phyloP scores from a whole-genome alignment of 2,329 filamentous ascomycete species.

The Colletotrichum incanum region DNA sequence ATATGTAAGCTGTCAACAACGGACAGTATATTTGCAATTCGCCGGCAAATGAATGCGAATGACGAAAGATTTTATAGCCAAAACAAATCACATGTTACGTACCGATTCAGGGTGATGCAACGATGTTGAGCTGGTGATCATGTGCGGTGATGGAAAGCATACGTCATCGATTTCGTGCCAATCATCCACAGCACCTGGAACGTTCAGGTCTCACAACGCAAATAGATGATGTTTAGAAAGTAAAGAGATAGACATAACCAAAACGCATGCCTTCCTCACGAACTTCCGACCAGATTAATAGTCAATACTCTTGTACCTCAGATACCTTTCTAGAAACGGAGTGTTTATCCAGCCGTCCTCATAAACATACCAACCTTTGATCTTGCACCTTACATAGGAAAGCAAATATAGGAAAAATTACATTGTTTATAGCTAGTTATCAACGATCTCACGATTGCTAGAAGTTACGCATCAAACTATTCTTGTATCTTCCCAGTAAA shows the following conservation, averaged over 20 bases:
- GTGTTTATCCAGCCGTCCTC: not conserved
- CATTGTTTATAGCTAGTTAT: too few relatives aligned
- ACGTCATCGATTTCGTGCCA: slow-evolving; percentile 9
- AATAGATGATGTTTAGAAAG: not conserved
- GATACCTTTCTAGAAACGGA: not conserved
- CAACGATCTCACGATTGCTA: too few relatives aligned
- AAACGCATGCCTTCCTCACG: not conserved
- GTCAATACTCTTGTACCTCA: not conserved
- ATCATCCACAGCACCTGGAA: not conserved
- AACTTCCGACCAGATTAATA: not conserved
- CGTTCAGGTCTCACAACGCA: not conserved
- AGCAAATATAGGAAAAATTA: too few relatives aligned
- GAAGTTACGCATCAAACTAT: too few relatives aligned
- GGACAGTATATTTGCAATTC: not conserved
- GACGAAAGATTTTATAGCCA: not conserved
- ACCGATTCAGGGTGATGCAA: not conserved
- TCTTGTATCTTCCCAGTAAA: too few relatives aligned
- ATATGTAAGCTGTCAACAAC: not conserved
- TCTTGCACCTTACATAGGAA: too few relatives aligned
- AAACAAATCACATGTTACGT: not conserved
- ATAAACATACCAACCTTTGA: not conserved
- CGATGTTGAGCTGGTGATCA: not conserved
- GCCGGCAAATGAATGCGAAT: not conserved
- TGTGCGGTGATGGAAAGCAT: not conserved
- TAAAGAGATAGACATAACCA: not conserved